Percentiles rank a stretch among this genome's conserved stretches.
These are phyloP conservation scores for Microcera coccophila DNA, from an alignment of 2,329 filamentous ascomycete genomes.

Conservation along the genomic window DNA sequence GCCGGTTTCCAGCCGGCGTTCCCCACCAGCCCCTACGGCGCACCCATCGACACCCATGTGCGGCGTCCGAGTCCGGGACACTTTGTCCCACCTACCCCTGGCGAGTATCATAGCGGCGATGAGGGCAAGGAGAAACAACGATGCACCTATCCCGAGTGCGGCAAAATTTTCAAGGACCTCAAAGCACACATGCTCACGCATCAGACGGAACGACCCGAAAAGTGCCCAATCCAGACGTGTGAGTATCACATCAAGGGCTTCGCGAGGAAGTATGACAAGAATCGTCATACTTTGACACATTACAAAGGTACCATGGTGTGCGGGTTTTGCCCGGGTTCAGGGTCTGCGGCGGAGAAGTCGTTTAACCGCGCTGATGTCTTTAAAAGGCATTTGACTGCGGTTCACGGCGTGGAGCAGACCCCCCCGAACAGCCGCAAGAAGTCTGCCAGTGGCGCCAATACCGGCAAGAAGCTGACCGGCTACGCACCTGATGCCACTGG, in stretches of 20 bases:
- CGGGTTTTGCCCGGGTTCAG: slow-evolving; percentile 86
- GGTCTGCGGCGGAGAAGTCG: slow-evolving; percentile 85
- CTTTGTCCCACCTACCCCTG: slow-evolving; percentile 59
- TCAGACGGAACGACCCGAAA: slow-evolving; percentile 84
- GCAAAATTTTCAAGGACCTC: slow-evolving; percentile 82
- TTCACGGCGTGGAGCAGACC: slow-evolving; percentile 89
- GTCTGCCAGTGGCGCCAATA: slow-evolving; percentile 37
- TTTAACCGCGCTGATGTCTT: slow-evolving; percentile 96
- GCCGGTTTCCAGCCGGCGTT: slow-evolving; percentile 50
- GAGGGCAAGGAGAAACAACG: slow-evolving; percentile 66
- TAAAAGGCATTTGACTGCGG: slow-evolving; percentile 86
- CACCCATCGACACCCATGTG: slow-evolving; percentile 43
- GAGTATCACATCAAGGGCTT: slow-evolving; percentile 93
- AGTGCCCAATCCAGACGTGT: slow-evolving; percentile 88
- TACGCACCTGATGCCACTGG: slow-evolving; percentile 78
- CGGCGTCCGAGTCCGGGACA: slow-evolving; percentile 67
- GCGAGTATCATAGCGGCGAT: slow-evolving; percentile 57
- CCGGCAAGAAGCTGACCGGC: slow-evolving; percentile 62
- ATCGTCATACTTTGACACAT: slow-evolving; percentile 87
- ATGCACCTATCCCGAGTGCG: slow-evolving; percentile 80
- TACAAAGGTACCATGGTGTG: slow-evolving; percentile 98
- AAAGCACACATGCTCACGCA: slow-evolving; percentile 95
- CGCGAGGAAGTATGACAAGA: slow-evolving; percentile 94
- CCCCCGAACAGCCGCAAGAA: slow-evolving; percentile 88
- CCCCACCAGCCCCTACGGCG: slow-evolving; percentile 46